A percentile compares a stretch with the other conserved stretches of the same genome.
Conservation (phyloP, 305 asterid species). For the Fraxinus floribunda region DNA sequence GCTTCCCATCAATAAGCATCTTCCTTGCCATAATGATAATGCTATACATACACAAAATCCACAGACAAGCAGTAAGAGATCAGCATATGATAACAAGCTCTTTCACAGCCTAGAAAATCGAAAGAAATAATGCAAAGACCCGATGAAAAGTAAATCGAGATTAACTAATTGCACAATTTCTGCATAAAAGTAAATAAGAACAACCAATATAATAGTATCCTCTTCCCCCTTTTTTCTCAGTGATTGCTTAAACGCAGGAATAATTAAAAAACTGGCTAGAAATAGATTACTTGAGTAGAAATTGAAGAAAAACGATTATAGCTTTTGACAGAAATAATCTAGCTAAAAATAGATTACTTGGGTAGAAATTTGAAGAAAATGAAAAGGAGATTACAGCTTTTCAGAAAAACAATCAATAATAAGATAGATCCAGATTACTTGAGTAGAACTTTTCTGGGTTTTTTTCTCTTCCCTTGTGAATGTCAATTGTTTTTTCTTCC, state of each 20-base stretch:
- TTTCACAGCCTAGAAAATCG: conserved; percentile 6
- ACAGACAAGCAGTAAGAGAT: conserved; percentile 24
- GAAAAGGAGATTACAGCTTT: neutral
- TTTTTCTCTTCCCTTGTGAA: neutral
- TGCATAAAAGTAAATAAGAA: conserved; percentile 11
- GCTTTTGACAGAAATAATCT: neutral
- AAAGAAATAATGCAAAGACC: conserved; percentile 14
- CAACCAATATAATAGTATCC: neutral
- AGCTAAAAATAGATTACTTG: neutral
- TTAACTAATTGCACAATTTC: conserved; percentile 8
- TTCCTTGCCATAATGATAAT: conserved; percentile 70
- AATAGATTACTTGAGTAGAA: conserved; percentile 11
- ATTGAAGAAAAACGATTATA: neutral
- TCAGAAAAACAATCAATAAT: neutral
- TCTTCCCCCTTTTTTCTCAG: neutral
- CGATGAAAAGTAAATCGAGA: conserved; percentile 19
- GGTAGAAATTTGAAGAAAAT: conserved; percentile 4
- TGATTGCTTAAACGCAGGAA: neutral
- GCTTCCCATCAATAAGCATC: conserved; percentile 82
- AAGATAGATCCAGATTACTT: neutral
- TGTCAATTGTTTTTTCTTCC: neutral
- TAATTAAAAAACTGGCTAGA: conserved; percentile 2
- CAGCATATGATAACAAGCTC: conserved; percentile 2
- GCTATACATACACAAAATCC: conserved; percentile 33
- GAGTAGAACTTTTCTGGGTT: neutral